Base-by-base conservation (phyloP, 2,329 filamentous ascomycete species). In the Cladosporium sp. region DNA sequence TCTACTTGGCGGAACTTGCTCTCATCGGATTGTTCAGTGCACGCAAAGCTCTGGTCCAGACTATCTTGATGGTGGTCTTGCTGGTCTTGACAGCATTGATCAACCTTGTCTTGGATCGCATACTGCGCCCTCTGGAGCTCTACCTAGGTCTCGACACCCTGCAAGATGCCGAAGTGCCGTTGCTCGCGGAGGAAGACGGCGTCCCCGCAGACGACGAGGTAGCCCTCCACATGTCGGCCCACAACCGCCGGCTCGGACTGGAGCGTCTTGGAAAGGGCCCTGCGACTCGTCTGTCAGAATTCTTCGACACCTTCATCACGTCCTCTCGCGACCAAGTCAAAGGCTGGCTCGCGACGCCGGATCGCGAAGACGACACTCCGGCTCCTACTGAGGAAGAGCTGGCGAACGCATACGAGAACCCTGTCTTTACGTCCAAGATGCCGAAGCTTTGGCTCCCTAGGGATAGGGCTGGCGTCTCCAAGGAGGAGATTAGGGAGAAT, bases 1-100 rank as follows among this genome's bases (percentile, higher is more conserved):
- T 77, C 13, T 77, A 77, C 52, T 65, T 77, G 4, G 72, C 73
- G 8, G 71, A 76, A 55, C 62, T 73, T n/a, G 75, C 73, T 54
- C 63, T 77, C 18, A 73, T 76, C 6, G 74, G 74, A 43, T 65
- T 77, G 14, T 72, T 77, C 55, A 64, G 68, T 2, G 69, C 64
- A 6, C 56, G 69, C 1, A 65, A 66, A 43, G 68, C 72, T 2
- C 61, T 64, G 7, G 71, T 68, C 1, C 73, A 74, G n/a, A 64
- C 74, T 7, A 63, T 66, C 4, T 64, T 75, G 45, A 72, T 74
- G 66, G 65, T 69, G 50, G 52, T 73, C 4, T 62, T 76, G 13
- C 61, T 76, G 4, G 61, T 66, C 9, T 52, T 70, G 55, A 76
- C 68, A 9, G 63, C 64, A 1, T 38, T 60, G 2, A 43, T 59